Evolutionary conservation across 2,329 filamentous ascomycete species (phyloP), one percentile per base, ranked within the genome.

Genomic region (Cladophialophora exuberans): DNA sequence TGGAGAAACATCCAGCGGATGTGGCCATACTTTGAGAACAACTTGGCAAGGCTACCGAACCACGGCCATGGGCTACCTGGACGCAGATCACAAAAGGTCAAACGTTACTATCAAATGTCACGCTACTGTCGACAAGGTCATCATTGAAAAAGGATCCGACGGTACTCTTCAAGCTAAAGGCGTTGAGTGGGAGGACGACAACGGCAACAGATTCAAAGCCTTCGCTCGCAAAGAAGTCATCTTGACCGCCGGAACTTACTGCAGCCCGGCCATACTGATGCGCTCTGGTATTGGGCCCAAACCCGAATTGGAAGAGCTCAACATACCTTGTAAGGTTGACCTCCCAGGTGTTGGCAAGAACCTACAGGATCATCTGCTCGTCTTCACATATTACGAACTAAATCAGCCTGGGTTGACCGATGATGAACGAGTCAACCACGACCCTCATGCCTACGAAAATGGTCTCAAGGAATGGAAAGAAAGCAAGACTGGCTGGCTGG

Each of bases 361-460:
- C 61, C 66, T 82, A 1, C 73, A 79, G 60, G 79, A 82, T 41
- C 79, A 84, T 61, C 33, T 43, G 26, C 73, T 77, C 44, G 83
- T 85, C 65, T 85, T 82, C 66, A 33, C 39, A 15, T 33, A 31
- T 2, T 86, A 86, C 66, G 79, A 84, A 67, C 79, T 81, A 2
- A 74, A 73, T 6, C 71, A 77, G 46, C 66, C 72, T n/a, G 75
- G 74, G 2, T 61, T 83, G 6, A 84, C 83, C 11, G 82, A 73
- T 39, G 83, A 85, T 65, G 67, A 79, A 48, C 72, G 76, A 18
- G 73, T 81, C 30, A 81, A 82, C 67, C 81, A 83, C 59, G 74
- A 73, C 31, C 72, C 80, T 57, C n/a, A n/a, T n/a, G 79, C 75
- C 25, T 70, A 79, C 17, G 69, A 70, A 5, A 76, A 76, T 42